phyloP scores from a whole-genome alignment of 164 flowering plant species.

The Tinospora cordifolia region DNA sequence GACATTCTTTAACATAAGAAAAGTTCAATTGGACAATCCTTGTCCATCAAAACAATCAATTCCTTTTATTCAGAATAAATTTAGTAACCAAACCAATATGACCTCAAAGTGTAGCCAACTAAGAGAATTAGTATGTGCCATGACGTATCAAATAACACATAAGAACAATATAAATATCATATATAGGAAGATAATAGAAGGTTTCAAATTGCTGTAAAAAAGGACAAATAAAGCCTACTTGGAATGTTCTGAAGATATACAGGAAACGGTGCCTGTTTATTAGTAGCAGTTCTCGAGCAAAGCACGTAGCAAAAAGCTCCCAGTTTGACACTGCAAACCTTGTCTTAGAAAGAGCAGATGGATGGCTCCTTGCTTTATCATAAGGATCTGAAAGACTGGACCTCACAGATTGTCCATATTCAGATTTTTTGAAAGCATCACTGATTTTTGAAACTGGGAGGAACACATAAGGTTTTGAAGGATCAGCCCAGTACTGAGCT shows the following conservation, averaged over 20 bases:
- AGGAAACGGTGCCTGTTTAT: constrained; percentile 35
- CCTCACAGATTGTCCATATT: constrained; percentile 35
- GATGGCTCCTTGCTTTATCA: constrained; percentile 42
- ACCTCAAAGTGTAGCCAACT: background rate
- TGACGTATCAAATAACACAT: too few relatives aligned
- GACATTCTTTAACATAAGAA: too few relatives aligned
- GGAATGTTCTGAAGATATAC: constrained; percentile 32
- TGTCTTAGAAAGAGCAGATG: constrained; percentile 43
- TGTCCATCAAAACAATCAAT: background rate
- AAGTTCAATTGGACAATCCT: background rate
- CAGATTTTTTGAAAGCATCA: constrained; percentile 49
- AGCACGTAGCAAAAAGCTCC: constrained; percentile 39
- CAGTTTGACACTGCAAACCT: constrained; percentile 28
- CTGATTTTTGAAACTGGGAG: constrained; percentile 54
- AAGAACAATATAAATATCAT: background rate
- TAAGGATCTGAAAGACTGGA: constrained; percentile 33
- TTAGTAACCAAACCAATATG: background rate
- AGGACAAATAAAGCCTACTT: constrained; percentile 19
- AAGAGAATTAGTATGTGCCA: too few relatives aligned
- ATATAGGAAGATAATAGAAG: background rate
- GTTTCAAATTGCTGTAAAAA: background rate
- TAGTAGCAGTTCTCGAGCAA: constrained; percentile 38
- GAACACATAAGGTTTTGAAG: constrained; percentile 51
- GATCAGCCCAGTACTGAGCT: constrained; percentile 47
- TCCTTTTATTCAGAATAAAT: background rate